These are phyloP conservation scores for Phragmites australis DNA, from an alignment of 176 grass and related monocot genomes.

Conservation along the genomic window DNA sequence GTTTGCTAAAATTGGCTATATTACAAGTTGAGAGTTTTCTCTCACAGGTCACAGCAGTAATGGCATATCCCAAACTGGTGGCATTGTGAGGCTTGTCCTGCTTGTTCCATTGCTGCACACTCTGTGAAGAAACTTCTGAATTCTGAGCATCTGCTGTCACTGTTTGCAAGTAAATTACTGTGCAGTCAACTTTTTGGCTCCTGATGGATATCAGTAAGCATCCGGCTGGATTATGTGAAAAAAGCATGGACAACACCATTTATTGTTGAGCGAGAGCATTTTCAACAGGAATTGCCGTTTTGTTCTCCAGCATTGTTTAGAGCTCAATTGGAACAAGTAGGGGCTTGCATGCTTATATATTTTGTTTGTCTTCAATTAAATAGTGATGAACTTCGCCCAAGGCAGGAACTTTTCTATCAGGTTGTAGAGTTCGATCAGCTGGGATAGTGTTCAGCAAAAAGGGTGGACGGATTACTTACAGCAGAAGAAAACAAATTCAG, in stretches of 20 bases:
- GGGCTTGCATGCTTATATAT: not conserved
- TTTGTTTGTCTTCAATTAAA: not conserved
- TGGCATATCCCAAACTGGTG: not conserved
- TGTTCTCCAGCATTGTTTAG: not conserved
- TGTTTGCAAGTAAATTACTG: not conserved
- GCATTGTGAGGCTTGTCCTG: not conserved
- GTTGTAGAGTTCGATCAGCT: not conserved
- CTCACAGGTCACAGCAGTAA: not conserved
- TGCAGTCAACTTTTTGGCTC: not conserved
- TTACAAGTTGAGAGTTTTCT: not conserved
- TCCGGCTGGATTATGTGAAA: not conserved
- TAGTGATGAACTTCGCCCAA: too few relatives aligned
- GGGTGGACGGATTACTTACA: not conserved
- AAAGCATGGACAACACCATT: not conserved
- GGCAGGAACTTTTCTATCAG: not conserved
- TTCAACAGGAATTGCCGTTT: not conserved
- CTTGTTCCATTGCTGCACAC: not conserved
- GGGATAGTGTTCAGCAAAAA: not conserved
- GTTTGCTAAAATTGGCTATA: not conserved
- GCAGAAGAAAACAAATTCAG: not conserved
- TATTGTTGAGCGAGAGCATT: not conserved
- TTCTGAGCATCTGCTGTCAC: not conserved
- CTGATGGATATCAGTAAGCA: not conserved
- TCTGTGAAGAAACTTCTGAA: not conserved
- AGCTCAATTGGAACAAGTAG: not conserved